Conservation (phyloP, 2,329 filamentous ascomycete genomes). For the Penicillium sp. region DNA sequence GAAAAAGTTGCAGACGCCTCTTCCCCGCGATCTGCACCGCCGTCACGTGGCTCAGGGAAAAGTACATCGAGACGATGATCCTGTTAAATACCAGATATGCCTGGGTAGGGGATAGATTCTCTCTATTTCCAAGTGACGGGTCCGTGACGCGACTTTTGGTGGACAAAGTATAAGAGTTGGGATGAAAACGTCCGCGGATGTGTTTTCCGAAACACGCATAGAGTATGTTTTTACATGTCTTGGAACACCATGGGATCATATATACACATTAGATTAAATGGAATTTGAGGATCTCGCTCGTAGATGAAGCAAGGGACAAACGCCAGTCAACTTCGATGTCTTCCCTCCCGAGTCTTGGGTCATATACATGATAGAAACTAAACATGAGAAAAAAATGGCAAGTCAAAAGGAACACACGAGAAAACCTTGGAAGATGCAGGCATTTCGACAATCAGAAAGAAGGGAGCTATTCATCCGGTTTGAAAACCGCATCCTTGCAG, state of each 20-base stretch:
- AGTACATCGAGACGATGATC: background rate
- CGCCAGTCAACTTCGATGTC: conserved; percentile 1
- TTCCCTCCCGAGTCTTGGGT: conserved; percentile 9
- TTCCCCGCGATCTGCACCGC: conserved; percentile 20
- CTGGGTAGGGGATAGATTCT: background rate
- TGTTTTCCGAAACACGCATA: background rate
- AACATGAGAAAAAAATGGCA: background rate
- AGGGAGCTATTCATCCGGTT: conserved; percentile 44
- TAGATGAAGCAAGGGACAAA: conserved; percentile 1
- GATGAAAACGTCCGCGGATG: background rate
- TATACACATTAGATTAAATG: background rate
- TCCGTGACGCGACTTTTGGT: background rate
- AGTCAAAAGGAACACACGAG: background rate
- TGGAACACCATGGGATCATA: background rate
- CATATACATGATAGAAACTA: conserved; percentile 8
- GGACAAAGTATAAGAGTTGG: background rate
- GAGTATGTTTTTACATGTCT: background rate
- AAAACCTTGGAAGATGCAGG: background rate
- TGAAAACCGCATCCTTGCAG: conserved; percentile 77
- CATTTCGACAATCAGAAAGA: background rate
- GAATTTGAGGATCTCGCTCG: background rate
- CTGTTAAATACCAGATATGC: background rate
- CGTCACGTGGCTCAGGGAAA: conserved; percentile 19
- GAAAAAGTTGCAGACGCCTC: conserved; percentile 12
- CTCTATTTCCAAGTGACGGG: background rate